phyloP scores from a whole-genome alignment of 2,329 filamentous ascomycete genomes.

The Zymoseptoria brevis region DNA sequence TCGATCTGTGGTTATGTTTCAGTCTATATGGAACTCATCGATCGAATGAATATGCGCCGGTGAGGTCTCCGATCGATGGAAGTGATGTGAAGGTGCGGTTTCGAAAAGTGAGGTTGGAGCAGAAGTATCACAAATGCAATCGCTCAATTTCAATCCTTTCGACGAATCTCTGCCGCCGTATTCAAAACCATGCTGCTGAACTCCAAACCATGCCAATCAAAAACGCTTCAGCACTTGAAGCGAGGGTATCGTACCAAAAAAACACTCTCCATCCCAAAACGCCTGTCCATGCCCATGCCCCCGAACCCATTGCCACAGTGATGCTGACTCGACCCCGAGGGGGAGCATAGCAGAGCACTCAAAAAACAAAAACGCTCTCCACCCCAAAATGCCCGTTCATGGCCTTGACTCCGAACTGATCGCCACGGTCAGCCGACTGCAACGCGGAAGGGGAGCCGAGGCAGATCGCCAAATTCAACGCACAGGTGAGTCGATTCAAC shows the following conservation, averaged over 20 bases:
- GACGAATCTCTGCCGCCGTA: background rate
- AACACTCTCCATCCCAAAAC: background rate
- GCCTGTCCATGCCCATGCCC: background rate
- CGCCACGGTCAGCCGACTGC: too few species aligned
- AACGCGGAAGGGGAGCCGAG: too few species aligned
- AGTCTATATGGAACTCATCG: background rate
- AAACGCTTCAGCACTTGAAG: slow-evolving; percentile 27
- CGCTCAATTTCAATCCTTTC: background rate
- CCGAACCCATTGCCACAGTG: background rate
- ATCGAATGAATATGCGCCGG: background rate
- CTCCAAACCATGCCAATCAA: slow-evolving; percentile 30
- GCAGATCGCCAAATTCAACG: too few species aligned
- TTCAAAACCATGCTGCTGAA: background rate
- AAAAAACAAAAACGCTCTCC: too few species aligned
- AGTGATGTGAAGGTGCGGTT: too few species aligned
- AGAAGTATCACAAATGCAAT: background rate
- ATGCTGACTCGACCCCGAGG: background rate
- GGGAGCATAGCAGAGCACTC: background rate
- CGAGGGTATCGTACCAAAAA: background rate
- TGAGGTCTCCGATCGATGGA: background rate
- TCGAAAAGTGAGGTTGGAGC: background rate
- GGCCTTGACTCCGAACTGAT: too few species aligned
- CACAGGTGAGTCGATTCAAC: too few species aligned
- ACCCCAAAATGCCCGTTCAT: too few species aligned
- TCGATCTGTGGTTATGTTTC: background rate